Percentiles rank a stretch among this genome's conserved stretches.
Evolutionary conservation across 2,329 filamentous ascomycete species (phyloP).

Genomic region (Trichoderma sp.): DNA sequence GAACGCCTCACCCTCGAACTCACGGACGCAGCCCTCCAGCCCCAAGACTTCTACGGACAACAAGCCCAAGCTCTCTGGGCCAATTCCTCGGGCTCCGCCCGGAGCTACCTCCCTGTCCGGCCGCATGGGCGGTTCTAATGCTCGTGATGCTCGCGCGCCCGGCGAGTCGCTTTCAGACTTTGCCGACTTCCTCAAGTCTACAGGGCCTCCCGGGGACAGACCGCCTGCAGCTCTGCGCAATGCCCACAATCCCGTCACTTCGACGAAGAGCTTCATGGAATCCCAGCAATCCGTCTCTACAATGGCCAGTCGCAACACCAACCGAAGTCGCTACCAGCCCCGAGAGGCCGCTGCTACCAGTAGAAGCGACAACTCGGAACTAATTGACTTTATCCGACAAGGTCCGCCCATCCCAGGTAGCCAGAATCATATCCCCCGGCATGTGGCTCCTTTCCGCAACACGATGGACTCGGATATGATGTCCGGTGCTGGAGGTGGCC

Average conservation of each 20-base stretch:
- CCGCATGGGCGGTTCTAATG: conserved; percentile 39
- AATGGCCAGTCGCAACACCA: conserved; percentile 48
- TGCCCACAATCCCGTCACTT: conserved; percentile 37
- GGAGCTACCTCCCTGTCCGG: conserved; percentile 32
- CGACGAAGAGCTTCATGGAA: conserved; percentile 44
- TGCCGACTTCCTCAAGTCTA: conserved; percentile 86
- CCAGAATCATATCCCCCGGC: conserved; percentile 75
- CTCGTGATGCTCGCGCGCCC: conserved; percentile 73
- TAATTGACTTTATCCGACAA: conserved; percentile 94
- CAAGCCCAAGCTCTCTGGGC: conserved; percentile 30
- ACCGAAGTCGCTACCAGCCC: conserved; percentile 60
- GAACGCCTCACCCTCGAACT: conserved; percentile 37
- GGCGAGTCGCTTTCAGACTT: conserved; percentile 78
- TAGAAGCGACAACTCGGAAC: conserved; percentile 73
- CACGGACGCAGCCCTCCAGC: conserved; percentile 15
- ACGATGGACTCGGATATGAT: conserved; percentile 87
- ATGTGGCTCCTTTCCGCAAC: conserved; percentile 80
- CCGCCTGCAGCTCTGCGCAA: conserved; percentile 43
- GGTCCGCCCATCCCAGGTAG: conserved; percentile 69
- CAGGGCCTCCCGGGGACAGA: conserved; percentile 64
- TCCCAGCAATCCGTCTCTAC: conserved; percentile 43
- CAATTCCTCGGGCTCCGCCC: conserved; percentile 34
- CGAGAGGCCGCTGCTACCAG: conserved; percentile 68
- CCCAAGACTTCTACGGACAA: conserved; percentile 26
- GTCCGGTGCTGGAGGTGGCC: conserved; percentile 55